Base-by-base conservation (phyloP, 1,139 yeast genomes). In the Magnusiomyces ingens region DNA sequence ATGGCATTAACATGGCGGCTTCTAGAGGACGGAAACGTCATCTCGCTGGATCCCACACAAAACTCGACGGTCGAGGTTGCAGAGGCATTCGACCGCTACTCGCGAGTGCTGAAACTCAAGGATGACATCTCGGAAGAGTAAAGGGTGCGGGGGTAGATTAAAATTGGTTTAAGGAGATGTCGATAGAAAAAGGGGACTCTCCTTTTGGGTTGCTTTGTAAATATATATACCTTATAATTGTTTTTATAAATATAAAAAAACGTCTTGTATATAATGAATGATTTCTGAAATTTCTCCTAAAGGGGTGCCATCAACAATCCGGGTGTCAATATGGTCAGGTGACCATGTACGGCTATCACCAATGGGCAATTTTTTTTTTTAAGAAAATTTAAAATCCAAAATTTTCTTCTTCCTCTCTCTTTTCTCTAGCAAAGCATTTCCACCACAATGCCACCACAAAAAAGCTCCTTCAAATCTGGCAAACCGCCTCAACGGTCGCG, bases 41-140 rank as follows among this genome's bases (percentile, higher is more conserved):
- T 89, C 72, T 77, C 77, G 54, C 80, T 82, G 4, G 87, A 89
- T 65, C 96, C 96, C 2, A 65, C 66, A 2, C 69, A 79, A 65
- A 58, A 59, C 13, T 49, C 59, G 32, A 63, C 71, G 10, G 55
- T 52, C n/a, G 74, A 70, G 52, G 61, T 71, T 62, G 61, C 61
- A n/a, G 67, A 65, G 52, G 55, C 62, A 6, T 76, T 81, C 58
- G 81, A 81, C 63, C 67, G 78, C 29, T 81, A 81, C 61, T 80
- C 85, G 40, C 74, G 85, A 63, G 74, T 76, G 60, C 72, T 81
- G 64, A 79, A 78, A 51, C 72, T 81, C 57, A 68, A 79, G 60
- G 84, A 80, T 35, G 67, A 64, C 40, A 64, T 64, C 44, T 41
- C 57, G 8, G 57, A 52, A 32, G 57, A 55, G 45, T 55, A 37